phyloP scores from a whole-genome alignment of 768 basidiomycete genomes.

The Coprinellus micaceus region DNA sequence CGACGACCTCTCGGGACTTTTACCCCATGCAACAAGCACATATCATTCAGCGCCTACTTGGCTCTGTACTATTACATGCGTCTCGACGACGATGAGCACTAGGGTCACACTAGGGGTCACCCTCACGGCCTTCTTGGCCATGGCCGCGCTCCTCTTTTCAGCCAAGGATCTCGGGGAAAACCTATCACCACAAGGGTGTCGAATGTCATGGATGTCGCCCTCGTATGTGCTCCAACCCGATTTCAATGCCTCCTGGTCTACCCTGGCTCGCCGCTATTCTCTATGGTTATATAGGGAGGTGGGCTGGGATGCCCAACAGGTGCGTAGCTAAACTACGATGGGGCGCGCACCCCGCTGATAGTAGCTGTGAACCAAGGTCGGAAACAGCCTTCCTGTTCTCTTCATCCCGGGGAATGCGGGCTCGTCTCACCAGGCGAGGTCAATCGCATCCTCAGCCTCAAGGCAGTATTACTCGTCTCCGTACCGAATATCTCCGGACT shows the following conservation, averaged over 20 bases:
- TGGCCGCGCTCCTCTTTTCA: constrained; percentile 41
- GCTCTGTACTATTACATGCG: not conserved
- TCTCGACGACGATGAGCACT: not conserved
- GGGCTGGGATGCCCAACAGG: constrained; percentile 73
- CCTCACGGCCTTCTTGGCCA: constrained; percentile 30
- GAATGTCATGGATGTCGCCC: constrained; percentile 96
- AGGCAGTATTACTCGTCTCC: constrained; percentile 75
- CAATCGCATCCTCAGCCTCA: constrained; percentile 88
- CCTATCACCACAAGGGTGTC: constrained; percentile 86
- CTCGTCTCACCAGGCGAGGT: constrained; percentile 88
- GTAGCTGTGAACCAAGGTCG: constrained; percentile 8
- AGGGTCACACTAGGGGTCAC: constrained; percentile 19
- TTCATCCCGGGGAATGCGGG: constrained; percentile 99
- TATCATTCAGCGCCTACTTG: not conserved
- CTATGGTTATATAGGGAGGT: constrained; percentile 90
- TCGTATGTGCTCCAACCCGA: constrained; percentile 73
- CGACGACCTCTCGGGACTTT: no score
- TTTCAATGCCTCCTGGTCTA: constrained; percentile 68
- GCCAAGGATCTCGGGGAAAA: constrained; percentile 40
- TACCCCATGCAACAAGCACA: not conserved
- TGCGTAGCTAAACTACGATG: no score
- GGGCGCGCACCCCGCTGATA: not conserved
- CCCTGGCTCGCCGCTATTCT: constrained; percentile 69
- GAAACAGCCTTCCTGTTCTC: constrained; percentile 74
- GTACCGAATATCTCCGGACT: constrained; percentile 48